These are phyloP conservation scores for Telfairia occidentalis DNA, from an alignment of 331 rosid species.

Conservation along the genomic window DNA sequence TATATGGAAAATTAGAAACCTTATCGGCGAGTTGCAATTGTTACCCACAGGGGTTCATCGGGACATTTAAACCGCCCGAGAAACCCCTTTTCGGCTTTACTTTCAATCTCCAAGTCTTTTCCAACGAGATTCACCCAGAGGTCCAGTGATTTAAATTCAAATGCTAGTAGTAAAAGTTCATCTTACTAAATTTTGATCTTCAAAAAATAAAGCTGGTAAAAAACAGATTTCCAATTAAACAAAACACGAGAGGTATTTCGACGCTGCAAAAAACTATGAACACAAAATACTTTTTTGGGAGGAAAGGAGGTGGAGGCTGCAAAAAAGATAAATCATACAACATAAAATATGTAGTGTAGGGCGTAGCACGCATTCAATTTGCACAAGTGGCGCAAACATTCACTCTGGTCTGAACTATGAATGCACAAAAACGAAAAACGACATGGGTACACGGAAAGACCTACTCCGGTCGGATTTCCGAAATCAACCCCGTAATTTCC, in stretches of 20 bases:
- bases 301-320: neutral
- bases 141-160: neutral
- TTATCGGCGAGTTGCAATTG: neutral
- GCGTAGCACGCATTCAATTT: neutral
- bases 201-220: neutral
- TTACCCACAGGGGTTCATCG: neutral
- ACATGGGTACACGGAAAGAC: neutral
- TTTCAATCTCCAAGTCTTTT: neutral
- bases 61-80: neutral
- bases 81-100: neutral
- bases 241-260: neutral
- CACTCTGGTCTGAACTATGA: neutral
- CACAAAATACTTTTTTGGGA: neutral
- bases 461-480: neutral
- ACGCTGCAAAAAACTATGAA: neutral
- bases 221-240: neutral
- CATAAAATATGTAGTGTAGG: neutral
- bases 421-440: neutral
- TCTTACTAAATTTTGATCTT: neutral
- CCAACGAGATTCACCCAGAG: neutral
- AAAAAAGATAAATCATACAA: neutral
- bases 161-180: neutral
- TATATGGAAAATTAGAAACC: neutral
- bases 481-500: neutral
- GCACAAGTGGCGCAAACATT: neutral